Conservation (phyloP, 2,329 filamentous ascomycete genomes). For the Teratosphaeria epicoccoides region DNA sequence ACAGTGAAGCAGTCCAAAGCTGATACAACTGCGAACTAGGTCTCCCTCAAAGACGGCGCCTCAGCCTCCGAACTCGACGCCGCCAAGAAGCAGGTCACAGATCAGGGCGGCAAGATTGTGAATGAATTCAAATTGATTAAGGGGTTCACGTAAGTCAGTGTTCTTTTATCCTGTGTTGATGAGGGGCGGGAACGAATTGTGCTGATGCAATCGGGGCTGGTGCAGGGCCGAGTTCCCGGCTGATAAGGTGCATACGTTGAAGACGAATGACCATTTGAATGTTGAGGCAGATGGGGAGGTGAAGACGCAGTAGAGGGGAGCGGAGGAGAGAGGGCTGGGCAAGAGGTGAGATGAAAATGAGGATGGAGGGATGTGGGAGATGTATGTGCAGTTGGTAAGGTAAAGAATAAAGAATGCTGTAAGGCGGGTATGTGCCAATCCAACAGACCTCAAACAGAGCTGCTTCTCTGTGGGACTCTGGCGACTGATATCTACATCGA, state of each 20-base stretch:
- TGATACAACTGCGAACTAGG: slow-evolving; percentile 39
- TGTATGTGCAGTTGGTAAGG: too few species aligned
- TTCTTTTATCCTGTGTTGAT: too few species aligned
- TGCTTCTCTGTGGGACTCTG: too few species aligned
- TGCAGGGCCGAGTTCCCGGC: slow-evolving; percentile 61
- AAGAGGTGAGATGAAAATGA: too few species aligned
- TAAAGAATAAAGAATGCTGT: too few species aligned
- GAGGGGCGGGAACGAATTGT: not conserved
- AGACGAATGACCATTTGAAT: slow-evolving; percentile 60
- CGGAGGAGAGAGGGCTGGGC: too few species aligned
- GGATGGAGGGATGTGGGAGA: too few species aligned
- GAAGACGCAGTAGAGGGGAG: slow-evolving; percentile 56
- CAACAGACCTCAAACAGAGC: too few species aligned
- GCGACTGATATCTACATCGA: too few species aligned
- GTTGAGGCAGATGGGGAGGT: slow-evolving; percentile 68
- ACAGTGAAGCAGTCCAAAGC: not conserved
- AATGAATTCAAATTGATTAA: slow-evolving; percentile 83
- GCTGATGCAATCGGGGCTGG: not conserved
- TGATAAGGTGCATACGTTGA: slow-evolving; percentile 55
- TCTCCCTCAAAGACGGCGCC: slow-evolving; percentile 67
- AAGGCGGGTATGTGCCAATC: too few species aligned
- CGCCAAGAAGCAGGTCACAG: slow-evolving; percentile 62
- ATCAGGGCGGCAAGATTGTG: slow-evolving; percentile 72
- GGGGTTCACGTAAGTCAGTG: slow-evolving; percentile 77
- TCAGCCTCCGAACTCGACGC: slow-evolving; percentile 55